Evolutionary conservation across 139 green algal genomes (phyloP), one percentile per base, ranked within the genome.

Genomic region (Marvania coccoides): DNA sequence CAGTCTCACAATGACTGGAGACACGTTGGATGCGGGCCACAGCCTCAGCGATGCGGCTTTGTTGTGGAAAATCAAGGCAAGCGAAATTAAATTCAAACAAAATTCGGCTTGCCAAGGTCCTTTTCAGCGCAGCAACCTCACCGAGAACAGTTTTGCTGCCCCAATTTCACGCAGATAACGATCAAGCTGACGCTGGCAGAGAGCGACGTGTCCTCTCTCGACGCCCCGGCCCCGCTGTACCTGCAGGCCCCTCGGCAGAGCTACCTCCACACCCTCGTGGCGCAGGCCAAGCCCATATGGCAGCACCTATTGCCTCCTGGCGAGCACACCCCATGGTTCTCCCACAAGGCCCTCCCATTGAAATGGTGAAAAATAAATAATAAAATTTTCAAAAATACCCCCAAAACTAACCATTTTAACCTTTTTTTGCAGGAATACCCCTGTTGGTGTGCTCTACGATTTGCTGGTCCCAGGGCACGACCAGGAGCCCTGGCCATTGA

Each of bases 301-400:
- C 67, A 83, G 76, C 82, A 88, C 59, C 57, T 88, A 56, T 66
- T 88, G 53, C 74, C 82, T 0, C 72, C 73, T 2, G 57, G 24
- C 2, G 48, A 58, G 6, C 37, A 56, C 2, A 66, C 53, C 1
- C 82, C 82, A 8, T 88, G 82, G 82, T 79, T 88, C 23, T 76
- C 83, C 38, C 69, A 63, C 42, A 8, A 58, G 2, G 71, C 64
- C 12, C 58, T 82, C 29, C 65, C 82, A 0, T 69, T 88, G 14
- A 81, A 88, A 28, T 81, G 80, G 80, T 83, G 64, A 15, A 74
- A 53, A 10, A 13, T 8, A 10, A 36, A 47, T 8, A 4, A 23
- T 33, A 9, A 23, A 23, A 26, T 38, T 37, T 14, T n/a, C 39
- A 40, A 10, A 15, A 13, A 14, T 14, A 19, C 0, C 5, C 42